Conservation (phyloP, 2,329 filamentous ascomycete species). For the Colletotrichum cuscutae region DNA sequence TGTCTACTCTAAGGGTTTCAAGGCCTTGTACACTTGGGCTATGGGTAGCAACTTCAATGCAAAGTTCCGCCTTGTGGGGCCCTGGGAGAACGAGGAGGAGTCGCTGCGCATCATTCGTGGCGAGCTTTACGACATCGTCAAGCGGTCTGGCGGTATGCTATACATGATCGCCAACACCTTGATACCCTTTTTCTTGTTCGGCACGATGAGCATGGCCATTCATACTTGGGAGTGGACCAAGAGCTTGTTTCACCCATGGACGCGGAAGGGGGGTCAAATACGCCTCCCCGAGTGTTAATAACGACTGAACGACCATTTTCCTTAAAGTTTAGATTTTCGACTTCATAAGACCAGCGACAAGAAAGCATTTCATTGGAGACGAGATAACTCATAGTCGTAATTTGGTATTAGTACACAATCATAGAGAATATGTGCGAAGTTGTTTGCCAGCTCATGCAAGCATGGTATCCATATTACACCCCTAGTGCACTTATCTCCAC, state of each 20-base stretch:
- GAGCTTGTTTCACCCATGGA: not conserved
- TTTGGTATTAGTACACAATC: not conserved
- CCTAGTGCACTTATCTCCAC: too few species aligned
- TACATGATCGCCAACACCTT: conserved; percentile 52
- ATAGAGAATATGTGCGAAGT: too few species aligned
- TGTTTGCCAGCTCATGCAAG: not conserved
- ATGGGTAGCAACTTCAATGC: conserved; percentile 60
- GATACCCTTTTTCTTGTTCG: conserved; percentile 49
- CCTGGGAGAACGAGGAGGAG: conserved; percentile 50
- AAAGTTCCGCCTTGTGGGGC: conserved; percentile 58
- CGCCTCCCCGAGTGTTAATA: conserved; percentile 15
- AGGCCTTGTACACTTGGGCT: conserved; percentile 53
- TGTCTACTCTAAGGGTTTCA: conserved; percentile 44
- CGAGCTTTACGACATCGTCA: conserved; percentile 53
- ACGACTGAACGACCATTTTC: not conserved
- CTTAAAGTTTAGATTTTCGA: not conserved
- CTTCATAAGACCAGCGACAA: not conserved
- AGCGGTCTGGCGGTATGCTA: conserved; percentile 47
- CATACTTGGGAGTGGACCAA: conserved; percentile 29
- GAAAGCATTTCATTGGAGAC: not conserved
- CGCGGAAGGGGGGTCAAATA: not conserved
- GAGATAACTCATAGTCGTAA: not conserved
- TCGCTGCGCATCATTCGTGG: conserved; percentile 51
- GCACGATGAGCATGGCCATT: conserved; percentile 45
- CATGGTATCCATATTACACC: not conserved